A percentile compares a stretch with the other conserved stretches of the same genome.
Evolutionary conservation across 2,329 filamentous ascomycete species (phyloP).

Genomic region (Phaeophleospora eucalypticola): DNA sequence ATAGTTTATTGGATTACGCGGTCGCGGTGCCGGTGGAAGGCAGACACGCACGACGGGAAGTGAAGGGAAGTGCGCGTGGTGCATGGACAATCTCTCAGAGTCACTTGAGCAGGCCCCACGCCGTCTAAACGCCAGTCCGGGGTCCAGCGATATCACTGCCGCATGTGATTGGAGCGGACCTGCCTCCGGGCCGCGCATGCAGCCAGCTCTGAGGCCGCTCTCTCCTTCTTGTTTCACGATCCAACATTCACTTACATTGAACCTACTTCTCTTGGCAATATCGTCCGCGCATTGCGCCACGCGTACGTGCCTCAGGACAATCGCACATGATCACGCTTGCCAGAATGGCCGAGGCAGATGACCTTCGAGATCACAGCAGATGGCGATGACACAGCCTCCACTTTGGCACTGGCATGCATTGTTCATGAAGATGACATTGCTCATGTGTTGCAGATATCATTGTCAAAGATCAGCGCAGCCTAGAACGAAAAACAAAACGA

Average conservation of each 20-base stretch:
- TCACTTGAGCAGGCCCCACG: conserved; percentile 10
- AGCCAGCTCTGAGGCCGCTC: neutral
- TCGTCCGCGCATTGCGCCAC: neutral
- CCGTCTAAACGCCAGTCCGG: conserved; percentile 5
- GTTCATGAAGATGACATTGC: too few species aligned
- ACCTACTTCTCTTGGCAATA: neutral
- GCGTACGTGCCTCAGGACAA: neutral
- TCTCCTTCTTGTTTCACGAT: neutral
- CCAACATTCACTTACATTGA: conserved; percentile 2
- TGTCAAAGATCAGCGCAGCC: too few species aligned
- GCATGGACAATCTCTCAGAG: conserved; percentile 7
- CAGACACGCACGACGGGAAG: conserved; percentile 3
- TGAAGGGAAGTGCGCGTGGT: conserved; percentile 9
- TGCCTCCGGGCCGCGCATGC: neutral
- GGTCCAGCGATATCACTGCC: neutral
- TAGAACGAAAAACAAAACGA: too few species aligned
- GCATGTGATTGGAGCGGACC: neutral
- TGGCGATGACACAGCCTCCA: too few species aligned
- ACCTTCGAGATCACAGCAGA: neutral
- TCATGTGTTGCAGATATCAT: too few species aligned
- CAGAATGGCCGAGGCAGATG: neutral
- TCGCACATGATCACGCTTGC: neutral
- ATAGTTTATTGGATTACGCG: conserved; percentile 6
- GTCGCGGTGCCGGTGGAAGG: conserved; percentile 9
- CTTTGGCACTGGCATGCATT: too few species aligned